A percentile compares a stretch with the other conserved stretches of the same genome.
These are phyloP conservation scores for Cladosporium sp. DNA, from an alignment of 2,329 filamentous ascomycete genomes.

Conservation along the genomic window DNA sequence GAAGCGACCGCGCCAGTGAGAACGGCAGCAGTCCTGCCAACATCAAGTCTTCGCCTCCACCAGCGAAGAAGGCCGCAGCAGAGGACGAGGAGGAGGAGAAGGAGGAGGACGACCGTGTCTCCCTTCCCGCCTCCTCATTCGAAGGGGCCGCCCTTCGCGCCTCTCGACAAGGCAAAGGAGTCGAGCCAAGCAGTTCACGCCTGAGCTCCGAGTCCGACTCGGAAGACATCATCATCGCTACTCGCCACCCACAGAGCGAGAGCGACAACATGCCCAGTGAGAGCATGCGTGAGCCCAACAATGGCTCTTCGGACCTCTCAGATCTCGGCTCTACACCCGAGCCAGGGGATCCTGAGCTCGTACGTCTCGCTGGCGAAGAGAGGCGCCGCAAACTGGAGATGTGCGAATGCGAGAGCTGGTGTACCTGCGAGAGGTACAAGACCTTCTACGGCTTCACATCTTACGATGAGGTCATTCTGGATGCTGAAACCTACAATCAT, in stretches of 20 bases:
- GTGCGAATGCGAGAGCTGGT: conserved; percentile 17
- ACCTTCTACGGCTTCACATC: background rate
- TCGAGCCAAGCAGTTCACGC: background rate
- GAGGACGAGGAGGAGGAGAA: background rate
- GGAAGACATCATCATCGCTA: conserved; percentile 2
- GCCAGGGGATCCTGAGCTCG: background rate
- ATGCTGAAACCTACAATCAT: background rate
- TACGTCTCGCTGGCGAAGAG: background rate
- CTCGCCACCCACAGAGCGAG: conserved; percentile 1
- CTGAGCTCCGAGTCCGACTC: conserved; percentile 8
- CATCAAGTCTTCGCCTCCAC: background rate
- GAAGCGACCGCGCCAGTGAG: background rate
- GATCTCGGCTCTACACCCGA: conserved; percentile 8
- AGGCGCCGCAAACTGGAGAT: background rate
- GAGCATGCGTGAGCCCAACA: background rate
- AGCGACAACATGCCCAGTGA: background rate
- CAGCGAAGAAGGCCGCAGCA: background rate
- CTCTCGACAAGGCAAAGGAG: background rate
- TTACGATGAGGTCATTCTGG: background rate
- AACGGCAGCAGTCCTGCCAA: background rate
- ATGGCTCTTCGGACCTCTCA: conserved; percentile 2
- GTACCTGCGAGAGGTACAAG: conserved; percentile 13
- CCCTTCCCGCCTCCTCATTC: background rate
- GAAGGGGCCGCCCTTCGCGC: background rate
- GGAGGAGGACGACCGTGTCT: background rate